Percentiles rank a stretch among this genome's conserved stretches.
These are phyloP conservation scores for Oenanthe sinensis DNA, from an alignment of 129 eudicot species.

Conservation along the genomic window DNA sequence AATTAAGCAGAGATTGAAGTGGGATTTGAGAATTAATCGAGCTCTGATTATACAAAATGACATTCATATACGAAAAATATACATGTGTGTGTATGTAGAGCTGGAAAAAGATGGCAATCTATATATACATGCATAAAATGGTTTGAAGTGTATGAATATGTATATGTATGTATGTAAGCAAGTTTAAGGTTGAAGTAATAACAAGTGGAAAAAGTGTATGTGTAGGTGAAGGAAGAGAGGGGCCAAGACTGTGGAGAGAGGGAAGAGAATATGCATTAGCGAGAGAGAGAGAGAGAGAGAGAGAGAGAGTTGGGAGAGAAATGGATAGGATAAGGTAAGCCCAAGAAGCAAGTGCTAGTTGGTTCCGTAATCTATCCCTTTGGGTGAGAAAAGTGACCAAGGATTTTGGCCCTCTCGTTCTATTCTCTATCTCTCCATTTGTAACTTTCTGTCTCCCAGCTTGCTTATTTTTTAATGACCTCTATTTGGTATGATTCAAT, in stretches of 20 bases:
- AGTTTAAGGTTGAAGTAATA: not conserved
- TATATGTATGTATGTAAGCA: not conserved
- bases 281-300: too few relatives aligned
- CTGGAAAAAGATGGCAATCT: too few relatives aligned
- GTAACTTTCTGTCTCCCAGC: not conserved
- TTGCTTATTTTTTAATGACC: not conserved
- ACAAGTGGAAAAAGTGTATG: not conserved
- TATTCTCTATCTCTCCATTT: not conserved
- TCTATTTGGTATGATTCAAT: not conserved
- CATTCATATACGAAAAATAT: too few relatives aligned
- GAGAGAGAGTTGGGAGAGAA: conserved; percentile 13
- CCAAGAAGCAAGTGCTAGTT: not conserved
- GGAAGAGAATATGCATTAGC: not conserved
- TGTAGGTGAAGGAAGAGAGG: conserved; percentile 1
- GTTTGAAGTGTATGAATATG: not conserved
- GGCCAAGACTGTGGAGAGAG: not conserved
- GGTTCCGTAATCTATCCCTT: not conserved
- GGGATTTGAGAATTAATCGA: not conserved
- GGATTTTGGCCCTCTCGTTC: conserved; percentile 7
- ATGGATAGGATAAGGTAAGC: conserved; percentile 77
- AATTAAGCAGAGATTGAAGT: too few relatives aligned
- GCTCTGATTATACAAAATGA: not conserved
- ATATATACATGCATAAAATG: not conserved
- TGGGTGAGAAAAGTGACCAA: not conserved
- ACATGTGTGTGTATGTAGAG: too few relatives aligned